A percentile compares a stretch with the other conserved stretches of the same genome.
Evolutionary conservation across 352 stramenopile species (phyloP).

Genomic region (Phytopythium cucurbitacearum): DNA sequence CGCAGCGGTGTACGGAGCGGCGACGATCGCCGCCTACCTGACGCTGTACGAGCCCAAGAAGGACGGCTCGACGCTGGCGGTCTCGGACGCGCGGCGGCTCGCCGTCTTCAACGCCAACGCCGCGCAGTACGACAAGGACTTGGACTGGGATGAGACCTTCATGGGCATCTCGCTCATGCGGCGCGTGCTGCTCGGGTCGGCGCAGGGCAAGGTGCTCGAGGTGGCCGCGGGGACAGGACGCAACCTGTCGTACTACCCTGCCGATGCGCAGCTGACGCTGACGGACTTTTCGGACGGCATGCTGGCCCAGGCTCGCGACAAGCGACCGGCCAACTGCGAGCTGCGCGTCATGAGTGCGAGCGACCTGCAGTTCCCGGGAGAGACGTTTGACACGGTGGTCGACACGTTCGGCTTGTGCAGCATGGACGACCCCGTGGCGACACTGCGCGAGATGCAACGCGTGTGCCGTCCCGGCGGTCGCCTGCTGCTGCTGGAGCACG

Average conservation of each 20-base stretch:
- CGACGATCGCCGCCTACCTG: constrained; percentile 56
- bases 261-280: constrained; percentile 37
- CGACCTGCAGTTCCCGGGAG: constrained; percentile 56
- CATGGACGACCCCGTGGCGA: constrained; percentile 91
- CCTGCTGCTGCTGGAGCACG: constrained; percentile 96
- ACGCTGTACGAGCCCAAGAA: constrained; percentile 67
- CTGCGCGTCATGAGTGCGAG: constrained; percentile 56
- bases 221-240: constrained; percentile 93
- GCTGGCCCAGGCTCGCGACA: constrained; percentile 43
- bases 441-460: constrained; percentile 91
- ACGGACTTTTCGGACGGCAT: constrained; percentile 76
- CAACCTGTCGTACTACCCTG: constrained; percentile 90
- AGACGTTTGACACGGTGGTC: constrained; percentile 93
- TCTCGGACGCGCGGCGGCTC: constrained; percentile 50
- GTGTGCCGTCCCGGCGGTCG: constrained; percentile 85
- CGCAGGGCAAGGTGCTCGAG: constrained; percentile 86
- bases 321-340: constrained; percentile 17
- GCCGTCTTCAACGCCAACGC: constrained; percentile 73
- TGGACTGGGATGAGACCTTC: constrained; percentile 75
- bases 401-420: constrained; percentile 96
- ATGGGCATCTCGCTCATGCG: constrained; percentile 80
- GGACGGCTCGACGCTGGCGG: constrained; percentile 11
- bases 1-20: constrained; percentile 49
- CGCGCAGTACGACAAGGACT: constrained; percentile 68
- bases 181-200: constrained; percentile 67